phyloP scores from a whole-genome alignment of 441 rosid genomes.

The Pelargonium citronellum region DNA sequence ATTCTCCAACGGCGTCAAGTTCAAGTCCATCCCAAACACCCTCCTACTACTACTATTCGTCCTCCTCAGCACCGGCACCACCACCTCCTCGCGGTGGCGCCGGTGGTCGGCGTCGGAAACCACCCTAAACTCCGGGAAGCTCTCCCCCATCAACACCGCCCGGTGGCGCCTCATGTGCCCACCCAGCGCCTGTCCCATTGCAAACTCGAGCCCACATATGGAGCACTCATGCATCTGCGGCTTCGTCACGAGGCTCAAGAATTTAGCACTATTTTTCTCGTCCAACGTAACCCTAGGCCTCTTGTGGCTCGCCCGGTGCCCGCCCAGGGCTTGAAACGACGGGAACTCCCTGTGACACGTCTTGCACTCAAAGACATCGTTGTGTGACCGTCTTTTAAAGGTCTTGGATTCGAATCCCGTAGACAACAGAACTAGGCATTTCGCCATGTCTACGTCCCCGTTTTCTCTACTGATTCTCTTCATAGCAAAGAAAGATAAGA shows the following conservation, averaged over 20 bases:
- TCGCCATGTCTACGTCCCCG: conserved; percentile 36
- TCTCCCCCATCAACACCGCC: conserved; percentile 17
- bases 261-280: neutral
- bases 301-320: conserved; percentile 67
- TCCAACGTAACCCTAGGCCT: conserved; percentile 24
- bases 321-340: conserved; percentile 62
- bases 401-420: conserved; percentile 17
- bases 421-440: conserved; percentile 35
- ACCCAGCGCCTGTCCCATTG: conserved; percentile 43
- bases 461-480: conserved; percentile 31
- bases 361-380: conserved; percentile 44
- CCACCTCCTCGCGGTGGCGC: neutral
- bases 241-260: conserved; percentile 13
- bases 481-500: conserved; percentile 18
- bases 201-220: conserved; percentile 36
- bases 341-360: conserved; percentile 49
- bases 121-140: neutral
- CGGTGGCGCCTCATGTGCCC: conserved; percentile 50
- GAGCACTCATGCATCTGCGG: conserved; percentile 34
- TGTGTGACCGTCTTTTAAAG: neutral
- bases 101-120: neutral
- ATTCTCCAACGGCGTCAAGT: conserved; percentile 69
- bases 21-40: conserved; percentile 47
- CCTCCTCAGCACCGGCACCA: conserved; percentile 34
- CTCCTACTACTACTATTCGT: conserved; percentile 33